Evolutionary conservation across 139 green algal species (phyloP).

Genomic region (Coelastrella sp.): DNA sequence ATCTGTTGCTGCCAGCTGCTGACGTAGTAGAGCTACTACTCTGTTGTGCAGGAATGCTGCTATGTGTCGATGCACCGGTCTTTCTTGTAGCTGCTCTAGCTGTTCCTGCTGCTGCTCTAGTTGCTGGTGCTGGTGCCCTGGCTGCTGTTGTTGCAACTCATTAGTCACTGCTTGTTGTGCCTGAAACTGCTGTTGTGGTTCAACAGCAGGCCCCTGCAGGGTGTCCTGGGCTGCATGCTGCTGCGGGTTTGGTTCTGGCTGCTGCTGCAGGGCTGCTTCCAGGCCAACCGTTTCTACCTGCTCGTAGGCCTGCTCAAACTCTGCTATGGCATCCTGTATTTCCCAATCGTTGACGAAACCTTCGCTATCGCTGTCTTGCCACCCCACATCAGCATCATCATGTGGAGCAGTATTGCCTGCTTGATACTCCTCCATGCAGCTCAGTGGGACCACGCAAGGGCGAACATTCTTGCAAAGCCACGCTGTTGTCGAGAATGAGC

Average conservation of each 20-base stretch:
- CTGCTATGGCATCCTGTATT: not conserved
- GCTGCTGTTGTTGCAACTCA: too few relatives aligned
- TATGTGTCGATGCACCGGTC: not conserved
- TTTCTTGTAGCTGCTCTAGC: not conserved
- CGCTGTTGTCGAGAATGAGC: too few relatives aligned
- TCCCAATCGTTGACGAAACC: conserved; percentile 27
- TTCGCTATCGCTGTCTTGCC: conserved; percentile 28
- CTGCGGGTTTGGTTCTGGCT: not conserved
- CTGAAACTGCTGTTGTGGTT: too few relatives aligned
- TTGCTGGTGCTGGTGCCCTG: too few relatives aligned
- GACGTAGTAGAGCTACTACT: not conserved
- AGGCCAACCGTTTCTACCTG: not conserved
- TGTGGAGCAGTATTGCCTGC: not conserved
- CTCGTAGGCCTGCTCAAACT: not conserved
- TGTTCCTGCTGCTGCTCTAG: too few relatives aligned
- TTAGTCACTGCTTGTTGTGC: too few relatives aligned
- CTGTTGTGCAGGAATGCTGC: not conserved
- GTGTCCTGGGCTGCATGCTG: too few relatives aligned
- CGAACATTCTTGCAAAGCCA: too few relatives aligned
- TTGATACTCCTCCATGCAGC: not conserved
- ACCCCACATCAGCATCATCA: not conserved
- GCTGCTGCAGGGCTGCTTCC: not conserved
- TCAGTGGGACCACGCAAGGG: too few relatives aligned
- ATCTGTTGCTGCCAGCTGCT: not conserved
- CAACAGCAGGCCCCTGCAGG: too few relatives aligned